Base-by-base conservation (phyloP, 805 yeast species). In the Dipodascus albidus region DNA sequence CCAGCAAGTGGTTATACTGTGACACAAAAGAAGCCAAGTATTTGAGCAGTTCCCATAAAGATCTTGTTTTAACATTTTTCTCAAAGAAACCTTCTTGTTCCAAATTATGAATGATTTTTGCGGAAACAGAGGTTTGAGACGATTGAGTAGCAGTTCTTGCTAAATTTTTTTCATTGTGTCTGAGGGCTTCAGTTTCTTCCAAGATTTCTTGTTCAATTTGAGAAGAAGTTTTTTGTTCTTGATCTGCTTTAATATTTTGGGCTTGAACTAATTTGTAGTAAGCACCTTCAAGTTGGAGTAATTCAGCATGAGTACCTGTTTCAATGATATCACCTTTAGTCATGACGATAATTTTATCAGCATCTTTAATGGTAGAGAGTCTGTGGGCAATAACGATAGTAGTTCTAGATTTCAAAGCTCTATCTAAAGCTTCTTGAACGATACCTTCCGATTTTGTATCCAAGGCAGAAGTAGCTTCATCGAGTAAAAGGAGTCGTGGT, bases 401-500 rank as follows among this genome's bases (percentile, higher is more conserved):
- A 6, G 82, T 78, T 22, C 73, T 65, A 23, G 57, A 54, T 52
- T 55, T 56, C 42, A 68, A 56, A 8, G 73, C 72, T 19, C 62
- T 58, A 52, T 70, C 73, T 3, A 70, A 59, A 2, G 73, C 74
- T 3, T 70, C 73, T 56, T 70, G 74, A 1, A 70, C 74, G 56
- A 70, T 61, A 3, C 73, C 73, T 55, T 70, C 74, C 1, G 71
- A 66, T 56, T 67, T 68, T 64, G 76, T 76, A 59, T 79, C 83
- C 23, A 79, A 65, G 1, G 83, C 83, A 2, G 81, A 77, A 0
- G 83, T 79, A n/a, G 83, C 83, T 60, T 82, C 87, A 60, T 82
- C 87, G 54, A 82, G 67, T 20, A 82, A 72, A 58, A 82, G 68
- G 24, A 82, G 72, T 24, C 74, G 69, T 1, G 88, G 88, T 55